Evolutionary conservation across 371 early-diverging fungal genomes (phyloP), one percentile per base, ranked within the genome.

Genomic region (Syncephalastrum monosporum): DNA sequence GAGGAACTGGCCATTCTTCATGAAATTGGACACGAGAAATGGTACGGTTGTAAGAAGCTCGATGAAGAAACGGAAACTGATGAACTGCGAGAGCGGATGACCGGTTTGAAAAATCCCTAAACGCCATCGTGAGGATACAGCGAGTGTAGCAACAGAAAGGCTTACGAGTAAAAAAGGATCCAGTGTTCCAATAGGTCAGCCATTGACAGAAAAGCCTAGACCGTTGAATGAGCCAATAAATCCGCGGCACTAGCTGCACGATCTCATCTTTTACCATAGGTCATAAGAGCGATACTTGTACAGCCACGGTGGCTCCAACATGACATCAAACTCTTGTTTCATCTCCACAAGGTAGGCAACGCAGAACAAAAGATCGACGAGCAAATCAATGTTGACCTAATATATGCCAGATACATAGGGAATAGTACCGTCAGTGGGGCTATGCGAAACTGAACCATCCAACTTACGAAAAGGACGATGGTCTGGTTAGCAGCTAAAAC

Each of bases 261-360:
- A 42, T 27, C 14, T 33, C 21, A 21, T 12, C 46, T 62, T 69
- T 44, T 60, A 71, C 80, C 86, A 86, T 13, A 85, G 64, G 29
- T 68, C 66, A 44, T 65, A 59, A 1, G 81, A 81, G 57, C 88
- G 74, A 57, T 78, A 70, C 42, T 81, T 82, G 68, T 80, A 88
- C 42, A 90, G 61, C 83, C 84, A 88, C 3, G 57, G 57, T 16
- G 90, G 90, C 5, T 63, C 47, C 8, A 68, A 64, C 45, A 69
- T 69, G 41, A 71, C 70, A 61, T 67, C 70, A 27, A 71, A 69
- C 19, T 82, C 79, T 55, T 73, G 75, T 60, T 89, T 82, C 50
- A 86, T 76, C 46, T 90, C 89, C 10, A 82, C 68, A 12, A 89
- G 63, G 60, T 90, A 90, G 14, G 86, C 72, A 17, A 82, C 61